Evolutionary conservation across 371 early-diverging fungal genomes (phyloP), one percentile per base, ranked within the genome.

Genomic region (Mortierella sp.): DNA sequence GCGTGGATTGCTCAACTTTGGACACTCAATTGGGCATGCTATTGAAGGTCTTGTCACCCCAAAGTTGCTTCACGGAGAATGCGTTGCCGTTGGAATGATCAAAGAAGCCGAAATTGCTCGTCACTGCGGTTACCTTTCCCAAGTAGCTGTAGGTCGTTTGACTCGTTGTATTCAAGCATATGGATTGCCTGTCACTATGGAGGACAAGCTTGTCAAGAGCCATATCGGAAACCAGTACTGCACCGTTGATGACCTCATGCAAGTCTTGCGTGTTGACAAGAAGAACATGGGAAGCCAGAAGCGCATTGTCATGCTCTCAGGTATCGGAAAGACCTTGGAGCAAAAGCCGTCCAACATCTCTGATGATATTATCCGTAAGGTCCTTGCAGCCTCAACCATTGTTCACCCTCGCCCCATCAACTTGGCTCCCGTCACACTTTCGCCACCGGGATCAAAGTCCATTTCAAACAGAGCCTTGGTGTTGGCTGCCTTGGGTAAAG

Each of bases 21-120:
- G 99, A 5, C 99, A 98, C 83, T 92, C 97, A 3, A 91, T 98
- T 66, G 99, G 99, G 35, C 99, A 98, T 63, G 99, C 97, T 49
- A 94, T 97, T 64, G 99, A 98, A 85, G 98, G 96, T 22, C 89
- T 96, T 23, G 88, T 96, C 29, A 88, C 96, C 15, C 98, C 98
- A 6, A 87, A 93, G 61, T 75, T 98, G 82, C 92, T 98, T 66
- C 98, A 98, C 73, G 99, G 99, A 64, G 99, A 98, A 88, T 97
- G 97, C 76, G 95, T 98, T 15, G 88, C 98, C 1, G 90, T 98
- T 32, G 99, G 99, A 26, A 96, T 96, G 89, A 94, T 97, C 59
- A 89, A 94, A 61, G 99, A 98, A 84, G 96, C 96, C 1, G 99
- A 98, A 80, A 88, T 98, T 43, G 90, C 98, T 0, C 91, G 98